Base-by-base conservation (phyloP, 495 filamentous ascomycete genomes). In the Aspergillus sparsus region DNA sequence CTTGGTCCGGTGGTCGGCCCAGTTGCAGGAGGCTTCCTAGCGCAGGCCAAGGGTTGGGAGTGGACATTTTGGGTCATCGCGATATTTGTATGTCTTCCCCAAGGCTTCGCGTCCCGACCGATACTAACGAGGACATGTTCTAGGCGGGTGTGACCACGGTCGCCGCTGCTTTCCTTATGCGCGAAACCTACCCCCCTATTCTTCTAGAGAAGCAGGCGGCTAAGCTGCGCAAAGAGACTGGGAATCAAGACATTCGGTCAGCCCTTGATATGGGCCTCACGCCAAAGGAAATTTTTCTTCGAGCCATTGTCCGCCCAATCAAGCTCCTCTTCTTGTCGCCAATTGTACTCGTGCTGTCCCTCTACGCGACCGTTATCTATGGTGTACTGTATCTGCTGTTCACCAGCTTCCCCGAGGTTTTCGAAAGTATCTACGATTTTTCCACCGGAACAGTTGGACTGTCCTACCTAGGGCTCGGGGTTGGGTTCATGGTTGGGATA, bases 361-460 rank as follows among this genome's bases (percentile, higher is more conserved):
- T 80, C 0, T 90, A 89, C 58, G 77, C 89, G 53, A 77, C 83
- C 0, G 62, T 89, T 7, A 68, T 89, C 34, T 90, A 89, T 64
- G 82, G 85, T 35, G 71, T 89, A 5, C 75, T 88, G 0, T 90
- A 89, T 66, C 81, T 86, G 4, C 87, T 89, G 68, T 78, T 88
- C 54, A 82, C 83, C n/a, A 88, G 85, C 4, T 90, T 89, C 64
- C 74, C 82, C 0, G 76, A 77, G 61, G 82, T 90, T 61, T 92
- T 89, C 68, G 71, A 70, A 7, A 73, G 77, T 1, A 81, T 76
- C 1, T 85, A 90, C 62, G 77, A 77, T n/a, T 82, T 85, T 53
- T 77, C 77, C 0, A 63, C 79, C 5, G 83, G 84, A 2, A 57
- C 82, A 1, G 83, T 83, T 0, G 86, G 85, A 5, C 75, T 87